Evolutionary conservation across 164 flowering plant genomes (phyloP).

Genomic region (Vitis labrusca): DNA sequence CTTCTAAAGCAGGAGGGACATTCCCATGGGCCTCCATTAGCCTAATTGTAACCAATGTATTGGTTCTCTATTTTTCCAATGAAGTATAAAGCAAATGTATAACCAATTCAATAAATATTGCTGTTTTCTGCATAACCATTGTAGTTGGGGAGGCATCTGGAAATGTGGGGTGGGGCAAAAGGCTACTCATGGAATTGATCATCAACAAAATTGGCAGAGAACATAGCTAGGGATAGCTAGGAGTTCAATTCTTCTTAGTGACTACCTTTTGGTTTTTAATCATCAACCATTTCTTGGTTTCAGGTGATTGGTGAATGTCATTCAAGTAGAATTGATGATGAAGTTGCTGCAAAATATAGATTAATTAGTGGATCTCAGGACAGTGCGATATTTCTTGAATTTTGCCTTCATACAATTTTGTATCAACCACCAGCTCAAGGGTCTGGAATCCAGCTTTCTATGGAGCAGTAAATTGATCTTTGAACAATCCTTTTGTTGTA

Average conservation of each 20-base stretch:
- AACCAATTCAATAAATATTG: no score
- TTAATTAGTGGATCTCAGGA: constrained; percentile 43
- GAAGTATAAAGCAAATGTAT: no score
- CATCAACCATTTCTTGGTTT: constrained; percentile 13
- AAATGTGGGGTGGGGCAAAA: no score
- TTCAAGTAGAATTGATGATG: constrained; percentile 51
- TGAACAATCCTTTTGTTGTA: not conserved
- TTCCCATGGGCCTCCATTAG: no score
- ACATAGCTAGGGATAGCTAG: no score
- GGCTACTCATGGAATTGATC: no score
- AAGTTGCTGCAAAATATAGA: constrained; percentile 61
- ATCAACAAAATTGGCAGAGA: no score
- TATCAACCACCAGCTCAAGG: constrained; percentile 75
- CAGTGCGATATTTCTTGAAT: constrained; percentile 63
- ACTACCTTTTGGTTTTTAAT: not conserved
- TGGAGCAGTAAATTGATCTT: not conserved
- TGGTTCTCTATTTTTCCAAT: no score
- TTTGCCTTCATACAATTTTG: constrained; percentile 77
- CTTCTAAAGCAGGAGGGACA: no score
- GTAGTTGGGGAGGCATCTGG: no score
- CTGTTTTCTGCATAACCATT: no score
- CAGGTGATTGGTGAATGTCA: constrained; percentile 95
- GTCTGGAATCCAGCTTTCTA: constrained; percentile 34
- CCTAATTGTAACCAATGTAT: no score
- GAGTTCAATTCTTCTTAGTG: not conserved